These are phyloP conservation scores for Phytophthora pisi DNA, from an alignment of 352 stramenopile species.

Conservation along the genomic window DNA sequence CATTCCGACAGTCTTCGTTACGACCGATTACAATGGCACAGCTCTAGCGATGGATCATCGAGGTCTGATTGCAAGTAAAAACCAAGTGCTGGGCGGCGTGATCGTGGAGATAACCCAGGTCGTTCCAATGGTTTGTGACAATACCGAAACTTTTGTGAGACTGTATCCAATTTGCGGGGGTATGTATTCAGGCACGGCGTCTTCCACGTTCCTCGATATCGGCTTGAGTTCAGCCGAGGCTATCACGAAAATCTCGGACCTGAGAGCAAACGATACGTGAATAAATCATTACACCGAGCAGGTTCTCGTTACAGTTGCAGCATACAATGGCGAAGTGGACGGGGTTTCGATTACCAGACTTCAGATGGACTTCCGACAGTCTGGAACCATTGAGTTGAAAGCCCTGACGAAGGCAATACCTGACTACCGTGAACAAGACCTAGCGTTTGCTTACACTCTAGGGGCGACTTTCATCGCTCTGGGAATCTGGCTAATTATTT, in stretches of 20 bases:
- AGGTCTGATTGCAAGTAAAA: conserved; percentile 25
- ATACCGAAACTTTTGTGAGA: not conserved
- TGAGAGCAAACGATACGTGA: not conserved
- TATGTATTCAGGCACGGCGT: too few relatives aligned
- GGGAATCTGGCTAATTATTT: not conserved
- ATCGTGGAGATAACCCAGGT: not conserved
- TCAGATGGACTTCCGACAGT: not conserved
- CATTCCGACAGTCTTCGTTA: conserved; percentile 44
- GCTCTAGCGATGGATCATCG: conserved; percentile 31
- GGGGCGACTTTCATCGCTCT: not conserved
- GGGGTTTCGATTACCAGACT: not conserved
- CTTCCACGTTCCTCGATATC: not conserved
- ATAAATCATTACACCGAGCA: not conserved
- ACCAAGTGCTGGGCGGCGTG: conserved; percentile 39
- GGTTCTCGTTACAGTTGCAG: not conserved
- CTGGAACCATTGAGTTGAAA: not conserved
- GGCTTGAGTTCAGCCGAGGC: not conserved
- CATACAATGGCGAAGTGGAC: not conserved
- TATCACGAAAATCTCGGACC: not conserved
- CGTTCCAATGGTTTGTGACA: not conserved
- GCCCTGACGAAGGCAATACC: not conserved
- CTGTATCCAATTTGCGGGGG: not conserved
- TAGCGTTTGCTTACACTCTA: not conserved
- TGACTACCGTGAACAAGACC: not conserved
- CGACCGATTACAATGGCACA: conserved; percentile 43